phyloP scores from a whole-genome alignment of 2,329 filamentous ascomycete species.

The Xylaria sp. region DNA sequence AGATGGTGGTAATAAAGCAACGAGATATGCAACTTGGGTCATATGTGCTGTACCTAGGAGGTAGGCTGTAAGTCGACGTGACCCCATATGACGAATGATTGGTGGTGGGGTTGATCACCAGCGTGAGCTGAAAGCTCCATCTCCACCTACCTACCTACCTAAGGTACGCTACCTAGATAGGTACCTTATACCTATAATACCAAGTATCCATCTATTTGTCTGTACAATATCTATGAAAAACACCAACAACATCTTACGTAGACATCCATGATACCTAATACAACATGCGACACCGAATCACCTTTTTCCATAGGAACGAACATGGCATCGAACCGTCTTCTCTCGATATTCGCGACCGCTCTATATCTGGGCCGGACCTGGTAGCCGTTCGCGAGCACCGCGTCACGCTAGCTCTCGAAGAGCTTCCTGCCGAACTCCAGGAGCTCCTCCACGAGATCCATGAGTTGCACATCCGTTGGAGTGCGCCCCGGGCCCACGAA shows the following conservation, averaged over 20 bases:
- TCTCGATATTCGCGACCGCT: constrained; percentile 66
- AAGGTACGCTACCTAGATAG: neutral
- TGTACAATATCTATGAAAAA: neutral
- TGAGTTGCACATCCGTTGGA: constrained; percentile 84
- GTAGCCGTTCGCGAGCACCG: constrained; percentile 80
- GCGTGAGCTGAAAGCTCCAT: neutral
- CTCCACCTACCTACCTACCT: neutral
- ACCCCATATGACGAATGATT: neutral
- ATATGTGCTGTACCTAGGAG: neutral
- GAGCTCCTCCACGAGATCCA: constrained; percentile 70
- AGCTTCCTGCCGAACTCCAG: constrained; percentile 76
- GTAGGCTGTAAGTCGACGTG: constrained; percentile 5
- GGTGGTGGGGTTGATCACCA: constrained; percentile 14
- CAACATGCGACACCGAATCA: constrained; percentile 80
- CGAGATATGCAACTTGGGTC: neutral
- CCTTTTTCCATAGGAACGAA: constrained; percentile 76
- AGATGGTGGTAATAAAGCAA: neutral
- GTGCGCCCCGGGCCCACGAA: constrained; percentile 66
- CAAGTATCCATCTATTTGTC: neutral
- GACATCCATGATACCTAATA: constrained; percentile 1
- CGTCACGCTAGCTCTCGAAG: constrained; percentile 76
- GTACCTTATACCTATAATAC: neutral
- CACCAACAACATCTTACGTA: constrained; percentile 8
- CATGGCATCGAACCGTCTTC: constrained; percentile 71
- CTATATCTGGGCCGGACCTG: constrained; percentile 66